Percentiles rank a stretch among this genome's conserved stretches.
These are phyloP conservation scores for Eremothecium cymbalariae DNA, from an alignment of 1,139 yeast genomes.

Conservation along the genomic window DNA sequence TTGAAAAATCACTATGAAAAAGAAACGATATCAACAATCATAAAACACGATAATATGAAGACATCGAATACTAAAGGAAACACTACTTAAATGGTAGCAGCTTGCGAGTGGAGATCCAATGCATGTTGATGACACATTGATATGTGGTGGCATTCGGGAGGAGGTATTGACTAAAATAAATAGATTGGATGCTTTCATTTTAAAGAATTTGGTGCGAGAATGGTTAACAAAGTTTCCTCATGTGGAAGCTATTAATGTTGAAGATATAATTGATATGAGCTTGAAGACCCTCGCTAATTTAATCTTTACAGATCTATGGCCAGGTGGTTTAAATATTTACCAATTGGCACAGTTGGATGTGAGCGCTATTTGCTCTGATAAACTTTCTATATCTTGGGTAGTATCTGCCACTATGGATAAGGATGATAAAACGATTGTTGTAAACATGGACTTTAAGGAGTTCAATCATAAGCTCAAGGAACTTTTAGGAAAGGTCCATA, in stretches of 20 bases:
- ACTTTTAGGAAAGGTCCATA: slow-evolving; percentile 43
- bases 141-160: background rate
- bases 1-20: background rate
- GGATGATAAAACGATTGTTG: slow-evolving; percentile 32
- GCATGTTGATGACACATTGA: background rate
- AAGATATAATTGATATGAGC: too few relatives aligned
- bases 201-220: background rate
- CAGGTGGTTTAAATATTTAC: slow-evolving; percentile 53
- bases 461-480: slow-evolving; percentile 44
- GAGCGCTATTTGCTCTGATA: slow-evolving; percentile 51
- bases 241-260: too few relatives aligned
- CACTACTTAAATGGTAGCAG: too few relatives aligned
- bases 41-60: slow-evolving; percentile 1
- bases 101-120: background rate
- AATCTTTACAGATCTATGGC: too few relatives aligned
- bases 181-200: background rate
- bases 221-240: slow-evolving; percentile 4
- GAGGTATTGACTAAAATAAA: background rate
- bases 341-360: slow-evolving; percentile 72
- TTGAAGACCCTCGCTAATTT: too few relatives aligned
- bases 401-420: slow-evolving; percentile 46
- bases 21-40: background rate
- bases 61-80: too few relatives aligned
- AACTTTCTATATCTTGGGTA: slow-evolving; percentile 48
- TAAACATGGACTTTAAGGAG: slow-evolving; percentile 33